Evolutionary conservation across 2,329 filamentous ascomycete genomes (phyloP).

Genomic region (Epichloe uncinata): DNA sequence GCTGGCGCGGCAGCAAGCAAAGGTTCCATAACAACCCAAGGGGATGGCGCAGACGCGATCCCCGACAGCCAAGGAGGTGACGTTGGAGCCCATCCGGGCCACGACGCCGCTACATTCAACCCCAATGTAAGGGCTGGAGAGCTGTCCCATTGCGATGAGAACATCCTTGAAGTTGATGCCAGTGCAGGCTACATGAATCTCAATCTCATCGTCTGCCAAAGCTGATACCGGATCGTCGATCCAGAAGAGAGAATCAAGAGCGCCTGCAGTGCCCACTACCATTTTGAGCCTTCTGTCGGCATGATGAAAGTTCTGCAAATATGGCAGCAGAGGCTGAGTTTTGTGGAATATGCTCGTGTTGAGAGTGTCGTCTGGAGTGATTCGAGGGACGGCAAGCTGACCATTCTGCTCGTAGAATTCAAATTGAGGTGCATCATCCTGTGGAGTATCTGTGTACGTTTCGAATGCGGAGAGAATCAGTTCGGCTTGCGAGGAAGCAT

Average conservation of each 20-base stretch:
- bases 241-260: conserved; percentile 27
- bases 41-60: conserved; percentile 14
- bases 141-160: conserved; percentile 12
- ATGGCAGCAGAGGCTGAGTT: conserved; percentile 15
- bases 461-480: conserved; percentile 18
- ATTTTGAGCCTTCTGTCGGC: conserved; percentile 21
- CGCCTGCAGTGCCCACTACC: conserved; percentile 25
- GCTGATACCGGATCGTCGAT: conserved; percentile 18
- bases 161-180: conserved; percentile 30
- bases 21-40: conserved; percentile 16
- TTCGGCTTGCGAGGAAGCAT: conserved; percentile 12
- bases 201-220: conserved; percentile 23
- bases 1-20: conserved; percentile 11
- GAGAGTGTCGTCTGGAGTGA: conserved; percentile 10
- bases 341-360: conserved; percentile 15
- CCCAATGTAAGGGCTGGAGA: conserved; percentile 10
- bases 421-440: conserved; percentile 10
- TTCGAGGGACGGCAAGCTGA: conserved; percentile 16
- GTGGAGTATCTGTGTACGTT: conserved; percentile 3
- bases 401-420: conserved; percentile 18
- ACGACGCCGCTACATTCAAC: conserved; percentile 14
- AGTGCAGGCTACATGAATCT: conserved; percentile 28
- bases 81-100: conserved; percentile 6
- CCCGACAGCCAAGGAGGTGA: conserved; percentile 7
- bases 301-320: conserved; percentile 24